These are phyloP conservation scores for Aspergillus puulaauensis DNA, from an alignment of 2,329 filamentous ascomycete species.

Conservation along the genomic window DNA sequence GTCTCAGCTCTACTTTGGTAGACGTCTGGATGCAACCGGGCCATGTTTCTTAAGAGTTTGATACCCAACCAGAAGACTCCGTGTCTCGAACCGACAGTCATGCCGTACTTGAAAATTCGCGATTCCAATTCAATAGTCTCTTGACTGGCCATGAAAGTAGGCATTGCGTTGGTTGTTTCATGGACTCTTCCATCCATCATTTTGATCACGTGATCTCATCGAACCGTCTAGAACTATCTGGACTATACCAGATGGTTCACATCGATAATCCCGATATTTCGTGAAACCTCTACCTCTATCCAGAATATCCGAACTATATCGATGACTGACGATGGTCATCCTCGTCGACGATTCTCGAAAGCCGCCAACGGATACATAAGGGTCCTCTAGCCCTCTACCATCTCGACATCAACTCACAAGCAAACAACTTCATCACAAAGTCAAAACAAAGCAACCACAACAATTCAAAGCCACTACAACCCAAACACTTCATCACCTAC, in stretches of 20 bases:
- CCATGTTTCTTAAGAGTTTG: neutral
- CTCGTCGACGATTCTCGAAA: conserved; percentile 17
- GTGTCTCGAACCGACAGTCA: neutral
- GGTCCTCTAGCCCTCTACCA: conserved; percentile 6
- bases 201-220: conserved; percentile 21
- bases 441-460: conserved; percentile 1
- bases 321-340: neutral
- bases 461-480: neutral
- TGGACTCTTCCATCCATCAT: neutral
- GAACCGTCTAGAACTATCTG: conserved; percentile 25
- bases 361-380: conserved; percentile 19
- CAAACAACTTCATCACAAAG: conserved; percentile 6
- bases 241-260: conserved; percentile 3
- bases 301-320: neutral
- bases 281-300: conserved; percentile 5
- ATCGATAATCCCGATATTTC: conserved; percentile 7
- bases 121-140: neutral
- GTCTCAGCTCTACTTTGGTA: neutral
- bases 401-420: conserved; percentile 8
- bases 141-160: neutral
- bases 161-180: neutral
- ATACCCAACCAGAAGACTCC: neutral
- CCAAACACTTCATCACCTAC: neutral
- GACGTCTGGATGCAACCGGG: neutral
- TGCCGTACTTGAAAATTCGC: neutral